phyloP scores from a whole-genome alignment of 768 basidiomycete species.

The Auriscalpium microsporum region DNA sequence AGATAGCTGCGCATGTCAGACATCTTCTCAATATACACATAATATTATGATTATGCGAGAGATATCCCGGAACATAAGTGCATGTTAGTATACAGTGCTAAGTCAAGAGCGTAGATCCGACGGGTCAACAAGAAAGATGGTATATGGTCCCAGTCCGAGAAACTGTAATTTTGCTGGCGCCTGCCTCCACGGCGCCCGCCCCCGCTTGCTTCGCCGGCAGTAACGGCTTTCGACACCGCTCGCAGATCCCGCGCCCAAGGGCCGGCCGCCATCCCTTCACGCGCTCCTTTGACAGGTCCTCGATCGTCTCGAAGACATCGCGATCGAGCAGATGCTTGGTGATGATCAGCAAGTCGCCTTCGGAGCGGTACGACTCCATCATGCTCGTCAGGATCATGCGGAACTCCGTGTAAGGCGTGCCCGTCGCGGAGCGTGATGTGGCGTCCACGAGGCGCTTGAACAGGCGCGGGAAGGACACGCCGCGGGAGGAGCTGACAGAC shows the following conservation, averaged over 20 bases:
- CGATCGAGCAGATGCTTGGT: constrained; percentile 74
- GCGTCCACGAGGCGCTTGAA: constrained; percentile 89
- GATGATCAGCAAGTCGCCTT: constrained; percentile 83
- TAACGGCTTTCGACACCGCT: constrained; percentile 43
- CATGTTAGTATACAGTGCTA: constrained; percentile 21
- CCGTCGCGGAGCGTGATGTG: constrained; percentile 40
- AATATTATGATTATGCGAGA: not conserved
- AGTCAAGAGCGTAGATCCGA: constrained; percentile 16
- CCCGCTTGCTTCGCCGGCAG: constrained; percentile 11
- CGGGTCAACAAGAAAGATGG: constrained; percentile 37
- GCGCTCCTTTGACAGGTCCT: constrained; percentile 48
- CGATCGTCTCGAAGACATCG: constrained; percentile 72
- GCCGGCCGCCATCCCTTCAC: constrained; percentile 47
- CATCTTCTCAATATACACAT: not conserved
- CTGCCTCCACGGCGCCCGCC: not conserved
- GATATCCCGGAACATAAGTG: constrained; percentile 1
- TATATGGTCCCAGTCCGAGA: constrained; percentile 54
- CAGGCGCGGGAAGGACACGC: constrained; percentile 80
- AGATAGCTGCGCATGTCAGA: not conserved
- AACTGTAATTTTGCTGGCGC: constrained; percentile 30
- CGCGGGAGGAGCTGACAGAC: constrained; percentile 52
- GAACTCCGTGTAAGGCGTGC: constrained; percentile 81
- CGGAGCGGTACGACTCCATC: constrained; percentile 88
- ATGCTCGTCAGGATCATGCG: constrained; percentile 87
- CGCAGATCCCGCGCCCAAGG: constrained; percentile 39